phyloP scores from a whole-genome alignment of 148 eudicot genomes.

The Talinum fruticosum region DNA sequence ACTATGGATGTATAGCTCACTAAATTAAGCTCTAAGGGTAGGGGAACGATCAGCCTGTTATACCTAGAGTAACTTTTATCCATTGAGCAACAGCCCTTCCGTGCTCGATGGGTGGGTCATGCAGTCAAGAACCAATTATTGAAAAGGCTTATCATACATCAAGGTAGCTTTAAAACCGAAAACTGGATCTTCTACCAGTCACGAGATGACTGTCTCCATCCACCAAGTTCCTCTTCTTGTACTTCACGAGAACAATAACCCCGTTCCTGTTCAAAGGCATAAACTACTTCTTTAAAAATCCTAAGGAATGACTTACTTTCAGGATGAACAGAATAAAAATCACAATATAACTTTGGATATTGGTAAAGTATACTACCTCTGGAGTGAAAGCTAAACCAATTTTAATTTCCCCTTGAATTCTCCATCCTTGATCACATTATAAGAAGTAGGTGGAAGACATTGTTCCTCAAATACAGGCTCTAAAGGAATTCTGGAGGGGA shows the following conservation, averaged over 20 bases:
- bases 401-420: slow-evolving; percentile 55
- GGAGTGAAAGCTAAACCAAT: slow-evolving; percentile 58
- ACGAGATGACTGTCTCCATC: slow-evolving; percentile 62
- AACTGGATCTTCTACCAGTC: background rate
- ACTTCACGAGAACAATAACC: slow-evolving; percentile 27
- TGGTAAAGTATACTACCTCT: slow-evolving; percentile 41
- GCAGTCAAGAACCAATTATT: background rate
- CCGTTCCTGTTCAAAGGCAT: slow-evolving; percentile 27
- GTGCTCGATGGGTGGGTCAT: too few relatives aligned
- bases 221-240: slow-evolving; percentile 50
- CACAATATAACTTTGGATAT: background rate
- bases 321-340: background rate
- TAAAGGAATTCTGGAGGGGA: slow-evolving; percentile 48
- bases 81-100: too few relatives aligned
- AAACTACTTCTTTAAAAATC: background rate
- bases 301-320: background rate
- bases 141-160: background rate
- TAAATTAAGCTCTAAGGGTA: background rate
- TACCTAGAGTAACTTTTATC: too few relatives aligned
- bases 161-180: background rate
- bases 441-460: slow-evolving; percentile 43
- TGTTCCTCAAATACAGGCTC: slow-evolving; percentile 51
- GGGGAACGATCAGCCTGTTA: too few relatives aligned
- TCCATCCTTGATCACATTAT: slow-evolving; percentile 65
- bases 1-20: background rate